Evolutionary conservation across 192 early-diverging fungal species (phyloP), one percentile per base, ranked within the genome.

Genomic region (Mortierella alpina): DNA sequence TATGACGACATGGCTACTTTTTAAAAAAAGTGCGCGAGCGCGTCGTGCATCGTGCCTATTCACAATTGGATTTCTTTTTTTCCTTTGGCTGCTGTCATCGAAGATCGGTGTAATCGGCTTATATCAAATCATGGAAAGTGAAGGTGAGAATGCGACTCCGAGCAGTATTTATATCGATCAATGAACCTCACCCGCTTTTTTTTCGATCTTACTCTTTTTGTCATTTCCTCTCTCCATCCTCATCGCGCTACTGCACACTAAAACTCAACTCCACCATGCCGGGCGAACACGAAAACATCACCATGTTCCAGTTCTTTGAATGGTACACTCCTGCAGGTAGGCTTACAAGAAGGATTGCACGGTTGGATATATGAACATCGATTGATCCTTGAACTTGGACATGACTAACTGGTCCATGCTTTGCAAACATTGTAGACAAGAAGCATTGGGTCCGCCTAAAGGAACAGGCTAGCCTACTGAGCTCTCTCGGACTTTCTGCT

Each of bases 401-500:
- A 40, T 8, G 23, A 10, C 40, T 60, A 15, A 8, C 41, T 60
- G 23, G 13, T 13, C n/a, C 41, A 42, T 42, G 23, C 42, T 60
- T 2, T 12, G 31, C 31, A 31, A 31, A 31, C 31, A 2, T 31
- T 31, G 31, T 69, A 69, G 74, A 76, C 39, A 59, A 69, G 31
- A 13, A 59, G 66, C 74, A 76, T 31, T 76, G 74, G 74, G 63
- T 69, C 47, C 74, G 74, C 53, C 74, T 84, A 51, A 73, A 68
- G 69, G 85, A 82, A 57, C 83, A 82, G 17, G 86, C 82, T 12
- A 40, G 47, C n/a, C 60, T 84, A 5, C 65, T 87, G n/a, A 73
- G 55, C 51, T 56, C 72, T 10, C 52, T 84, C 23, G 86, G 86
- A 20, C 74, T 87, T 50, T 77, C 84, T 22, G 79, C 82, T n/a